Conservation (phyloP, 2,329 filamentous ascomycete species). For the Botrytis porri region DNA sequence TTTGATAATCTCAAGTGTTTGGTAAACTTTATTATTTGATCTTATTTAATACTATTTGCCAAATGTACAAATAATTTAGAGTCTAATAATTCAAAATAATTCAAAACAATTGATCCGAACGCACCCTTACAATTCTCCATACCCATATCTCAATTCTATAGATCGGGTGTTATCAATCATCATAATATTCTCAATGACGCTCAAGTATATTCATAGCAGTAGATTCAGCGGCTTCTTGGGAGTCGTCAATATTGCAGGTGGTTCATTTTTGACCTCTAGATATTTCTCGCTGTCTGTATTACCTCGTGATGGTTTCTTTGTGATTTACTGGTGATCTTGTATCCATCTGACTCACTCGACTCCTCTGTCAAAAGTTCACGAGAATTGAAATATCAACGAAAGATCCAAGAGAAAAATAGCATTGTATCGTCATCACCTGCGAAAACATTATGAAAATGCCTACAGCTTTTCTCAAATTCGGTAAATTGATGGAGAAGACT, state of each 20-base stretch:
- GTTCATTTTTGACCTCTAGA: neutral
- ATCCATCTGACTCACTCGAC: neutral
- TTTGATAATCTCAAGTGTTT: no score
- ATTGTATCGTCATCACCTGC: no score
- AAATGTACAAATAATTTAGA: no score
- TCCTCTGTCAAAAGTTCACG: neutral
- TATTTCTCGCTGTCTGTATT: neutral
- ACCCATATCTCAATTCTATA: neutral
- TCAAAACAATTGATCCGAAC: no score
- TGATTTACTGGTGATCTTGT: neutral
- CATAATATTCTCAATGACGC: neutral
- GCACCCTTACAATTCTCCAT: neutral
- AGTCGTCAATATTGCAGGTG: neutral
- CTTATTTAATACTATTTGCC: no score
- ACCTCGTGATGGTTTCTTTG: accelerated
- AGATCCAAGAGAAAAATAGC: neutral
- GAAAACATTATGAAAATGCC: no score
- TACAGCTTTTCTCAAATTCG: no score
- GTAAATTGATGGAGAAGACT: no score
- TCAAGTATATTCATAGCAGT: neutral
- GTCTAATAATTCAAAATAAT: no score
- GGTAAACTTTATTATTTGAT: no score
- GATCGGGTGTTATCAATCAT: neutral
- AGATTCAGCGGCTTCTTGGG: neutral
- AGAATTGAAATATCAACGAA: neutral